Conservation (phyloP, 2,329 filamentous ascomycete species). For the Gnomoniopsis smithogilvyi region DNA sequence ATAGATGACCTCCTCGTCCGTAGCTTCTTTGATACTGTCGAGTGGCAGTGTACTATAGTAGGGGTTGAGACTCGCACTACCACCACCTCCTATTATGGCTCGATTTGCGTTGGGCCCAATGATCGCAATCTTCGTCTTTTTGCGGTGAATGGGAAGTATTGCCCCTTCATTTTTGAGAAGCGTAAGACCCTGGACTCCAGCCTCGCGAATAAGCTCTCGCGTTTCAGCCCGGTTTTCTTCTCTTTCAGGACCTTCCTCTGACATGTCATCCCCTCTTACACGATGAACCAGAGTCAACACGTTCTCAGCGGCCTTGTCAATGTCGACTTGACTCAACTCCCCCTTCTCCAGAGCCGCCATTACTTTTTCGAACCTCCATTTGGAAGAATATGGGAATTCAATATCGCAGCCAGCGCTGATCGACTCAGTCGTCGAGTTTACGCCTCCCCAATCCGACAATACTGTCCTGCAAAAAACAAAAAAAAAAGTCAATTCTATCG, state of each 20-base stretch:
- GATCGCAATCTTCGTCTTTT: conserved; percentile 57
- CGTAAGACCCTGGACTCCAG: conserved; percentile 60
- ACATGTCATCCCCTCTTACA: conserved; percentile 58
- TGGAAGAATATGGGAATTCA: conserved; percentile 55
- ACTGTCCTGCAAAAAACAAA: conserved; percentile 42
- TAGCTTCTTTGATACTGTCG: conserved; percentile 55
- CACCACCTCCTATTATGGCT: conserved; percentile 65
- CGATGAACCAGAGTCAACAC: conserved; percentile 58
- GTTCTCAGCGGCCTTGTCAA: conserved; percentile 58
- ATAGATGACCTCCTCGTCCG: conserved; percentile 55
- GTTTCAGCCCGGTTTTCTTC: conserved; percentile 57
- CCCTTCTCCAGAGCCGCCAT: conserved; percentile 49
- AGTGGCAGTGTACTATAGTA: conserved; percentile 66
- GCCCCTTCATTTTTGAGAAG: conserved; percentile 60
- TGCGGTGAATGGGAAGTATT: conserved; percentile 55
- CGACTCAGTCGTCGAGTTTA: conserved; percentile 54
- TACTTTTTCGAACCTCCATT: conserved; percentile 56
- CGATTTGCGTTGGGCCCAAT: conserved; percentile 67
- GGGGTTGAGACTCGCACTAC: conserved; percentile 65
- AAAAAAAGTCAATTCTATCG: too few relatives aligned
- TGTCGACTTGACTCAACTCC: conserved; percentile 41
- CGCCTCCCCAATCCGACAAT: conserved; percentile 58
- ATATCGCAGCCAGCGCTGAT: conserved; percentile 55
- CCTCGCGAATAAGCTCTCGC: conserved; percentile 55
- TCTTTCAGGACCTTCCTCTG: conserved; percentile 53